phyloP scores from a whole-genome alignment of 2,329 filamentous ascomycete genomes.

The Diplodia seriata region DNA sequence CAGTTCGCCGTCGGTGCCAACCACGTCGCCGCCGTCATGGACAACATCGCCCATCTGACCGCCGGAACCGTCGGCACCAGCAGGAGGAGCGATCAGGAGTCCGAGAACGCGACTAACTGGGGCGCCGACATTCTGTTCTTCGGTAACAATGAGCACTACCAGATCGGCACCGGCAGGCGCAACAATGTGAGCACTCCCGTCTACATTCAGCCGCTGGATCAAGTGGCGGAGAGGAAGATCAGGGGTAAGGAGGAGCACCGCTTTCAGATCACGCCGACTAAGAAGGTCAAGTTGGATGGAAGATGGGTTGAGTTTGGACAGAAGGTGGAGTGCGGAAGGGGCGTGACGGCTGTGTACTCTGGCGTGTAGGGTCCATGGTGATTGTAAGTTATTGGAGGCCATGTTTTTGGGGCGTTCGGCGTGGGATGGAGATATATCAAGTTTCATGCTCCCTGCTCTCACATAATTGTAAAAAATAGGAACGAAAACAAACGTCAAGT shows the following conservation, averaged over 20 bases:
- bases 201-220: slow-evolving; percentile 80
- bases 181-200: slow-evolving; percentile 78
- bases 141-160: slow-evolving; percentile 93
- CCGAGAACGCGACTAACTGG: slow-evolving; percentile 78
- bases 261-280: slow-evolving; percentile 80
- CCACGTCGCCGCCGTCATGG: slow-evolving; percentile 82
- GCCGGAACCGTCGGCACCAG: slow-evolving; percentile 57
- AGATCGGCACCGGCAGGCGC: slow-evolving; percentile 88
- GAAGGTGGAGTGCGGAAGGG: slow-evolving; percentile 83
- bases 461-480: background rate
- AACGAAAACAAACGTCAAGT: background rate
- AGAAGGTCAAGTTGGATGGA: slow-evolving; percentile 72
- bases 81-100: slow-evolving; percentile 35
- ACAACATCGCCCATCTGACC: slow-evolving; percentile 75
- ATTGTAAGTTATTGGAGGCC: background rate
- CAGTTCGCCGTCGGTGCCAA: slow-evolving; percentile 77
- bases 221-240: slow-evolving; percentile 65
- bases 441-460: background rate
- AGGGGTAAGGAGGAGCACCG: slow-evolving; percentile 72
- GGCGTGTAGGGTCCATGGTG: slow-evolving; percentile 51
- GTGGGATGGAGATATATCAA: background rate
- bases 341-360: slow-evolving; percentile 84
- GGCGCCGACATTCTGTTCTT: slow-evolving; percentile 90
- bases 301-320: slow-evolving; percentile 81
- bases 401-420: slow-evolving; percentile 10